phyloP scores from a whole-genome alignment of 1,284 basidiomycete genomes.

The Phenoliferia sp. region DNA sequence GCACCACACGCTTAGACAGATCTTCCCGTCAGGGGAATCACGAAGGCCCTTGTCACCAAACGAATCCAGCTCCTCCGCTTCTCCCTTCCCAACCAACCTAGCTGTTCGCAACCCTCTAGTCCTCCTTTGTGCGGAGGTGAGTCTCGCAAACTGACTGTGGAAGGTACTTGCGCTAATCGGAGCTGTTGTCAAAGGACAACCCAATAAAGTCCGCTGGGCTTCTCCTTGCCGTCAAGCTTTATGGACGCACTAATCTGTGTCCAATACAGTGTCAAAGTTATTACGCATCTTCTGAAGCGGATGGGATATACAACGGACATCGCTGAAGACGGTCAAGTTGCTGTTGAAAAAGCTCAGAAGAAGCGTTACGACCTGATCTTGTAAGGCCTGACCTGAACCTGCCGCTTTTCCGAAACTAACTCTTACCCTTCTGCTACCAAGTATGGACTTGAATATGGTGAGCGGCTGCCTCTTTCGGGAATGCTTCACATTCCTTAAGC shows the following conservation, averaged over 20 bases:
- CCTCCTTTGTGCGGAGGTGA: slow-evolving; percentile 24
- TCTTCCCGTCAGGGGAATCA: slow-evolving; percentile 20
- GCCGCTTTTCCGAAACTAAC: neutral
- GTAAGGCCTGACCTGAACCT: neutral
- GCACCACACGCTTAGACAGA: slow-evolving; percentile 26
- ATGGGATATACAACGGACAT: slow-evolving; percentile 17
- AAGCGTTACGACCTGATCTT: slow-evolving; percentile 31
- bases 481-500: neutral
- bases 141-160: neutral
- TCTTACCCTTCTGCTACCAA: neutral
- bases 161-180: neutral
- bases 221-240: neutral
- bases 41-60: neutral
- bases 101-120: slow-evolving; percentile 17
- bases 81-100: slow-evolving; percentile 23
- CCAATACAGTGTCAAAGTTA: slow-evolving; percentile 23
- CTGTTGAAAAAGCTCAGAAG: slow-evolving; percentile 25
- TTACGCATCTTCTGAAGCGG: slow-evolving; percentile 29
- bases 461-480: neutral
- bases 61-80: neutral
- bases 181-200: slow-evolving; percentile 13
- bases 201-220: slow-evolving; percentile 9
- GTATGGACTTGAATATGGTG: slow-evolving; percentile 32
- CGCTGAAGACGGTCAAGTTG: slow-evolving; percentile 24
- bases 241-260: neutral